A percentile compares a stretch with the other conserved stretches of the same genome.
Conservation (phyloP, 2,329 filamentous ascomycete genomes). For the Cordyceps farinosa region DNA sequence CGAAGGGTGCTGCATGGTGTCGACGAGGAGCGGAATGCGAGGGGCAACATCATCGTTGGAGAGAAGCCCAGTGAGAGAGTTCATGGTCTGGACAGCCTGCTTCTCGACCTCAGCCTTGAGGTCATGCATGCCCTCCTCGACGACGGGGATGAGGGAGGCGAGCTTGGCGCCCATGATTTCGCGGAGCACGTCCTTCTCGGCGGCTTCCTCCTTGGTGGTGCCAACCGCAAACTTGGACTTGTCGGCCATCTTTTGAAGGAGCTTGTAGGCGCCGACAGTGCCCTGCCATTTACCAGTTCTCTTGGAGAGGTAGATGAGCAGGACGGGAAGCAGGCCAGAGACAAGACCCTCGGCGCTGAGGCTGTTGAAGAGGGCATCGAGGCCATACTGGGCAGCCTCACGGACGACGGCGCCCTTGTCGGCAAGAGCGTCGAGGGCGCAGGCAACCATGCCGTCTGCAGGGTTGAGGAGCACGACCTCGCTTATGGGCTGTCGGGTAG, state of each 20-base stretch:
- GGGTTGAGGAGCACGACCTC: slow-evolving; percentile 82
- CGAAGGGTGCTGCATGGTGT: slow-evolving; percentile 93
- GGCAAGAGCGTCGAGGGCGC: slow-evolving; percentile 78
- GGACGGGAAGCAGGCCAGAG: slow-evolving; percentile 72
- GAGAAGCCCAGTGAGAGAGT: slow-evolving; percentile 78
- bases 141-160: slow-evolving; percentile 82
- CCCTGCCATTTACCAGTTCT: slow-evolving; percentile 96
- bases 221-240: slow-evolving; percentile 86
- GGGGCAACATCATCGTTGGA: slow-evolving; percentile 97
- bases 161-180: slow-evolving; percentile 87
- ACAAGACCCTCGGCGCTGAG: slow-evolving; percentile 80
- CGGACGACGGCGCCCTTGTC: slow-evolving; percentile 88
- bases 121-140: slow-evolving; percentile 94
- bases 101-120: slow-evolving; percentile 86
- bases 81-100: slow-evolving; percentile 90
- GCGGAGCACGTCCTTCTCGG: slow-evolving; percentile 82
- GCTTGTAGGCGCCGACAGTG: slow-evolving; percentile 76
- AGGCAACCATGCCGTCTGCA: slow-evolving; percentile 67
- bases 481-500: slow-evolving; percentile 69
- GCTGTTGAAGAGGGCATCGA: slow-evolving; percentile 81
- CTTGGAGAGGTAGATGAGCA: slow-evolving; percentile 74
- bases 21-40: slow-evolving; percentile 85
- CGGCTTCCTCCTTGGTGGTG: slow-evolving; percentile 73
- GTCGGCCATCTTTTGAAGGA: slow-evolving; percentile 90
- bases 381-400: slow-evolving; percentile 88